A percentile compares a stretch with the other conserved stretches of the same genome.
Conservation (phyloP, 306 rosid species). For the Ochetophila trinervis region DNA sequence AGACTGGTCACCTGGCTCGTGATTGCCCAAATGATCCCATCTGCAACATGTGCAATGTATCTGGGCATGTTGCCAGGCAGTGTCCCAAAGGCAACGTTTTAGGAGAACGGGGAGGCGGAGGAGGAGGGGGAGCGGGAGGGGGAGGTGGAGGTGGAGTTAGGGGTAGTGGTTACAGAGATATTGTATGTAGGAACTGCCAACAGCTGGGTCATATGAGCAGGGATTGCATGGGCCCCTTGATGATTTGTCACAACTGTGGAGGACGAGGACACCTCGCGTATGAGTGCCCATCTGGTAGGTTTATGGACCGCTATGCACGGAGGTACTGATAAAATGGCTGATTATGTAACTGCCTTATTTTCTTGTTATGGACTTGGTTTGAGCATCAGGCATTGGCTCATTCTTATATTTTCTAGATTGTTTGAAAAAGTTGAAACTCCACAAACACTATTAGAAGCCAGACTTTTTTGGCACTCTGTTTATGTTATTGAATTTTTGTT, state of each 20-base stretch:
- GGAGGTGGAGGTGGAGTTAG: conserved; percentile 35
- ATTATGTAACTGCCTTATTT: conserved; percentile 2
- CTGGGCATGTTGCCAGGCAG: conserved; percentile 90
- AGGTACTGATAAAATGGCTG: conserved; percentile 59
- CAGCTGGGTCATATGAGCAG: conserved; percentile 95
- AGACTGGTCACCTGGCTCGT: conserved; percentile 96
- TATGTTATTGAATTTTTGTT: background rate
- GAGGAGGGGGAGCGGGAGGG: conserved; percentile 34
- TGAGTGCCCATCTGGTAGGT: conserved; percentile 95
- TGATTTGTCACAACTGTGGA: conserved; percentile 96
- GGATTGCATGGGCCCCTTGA: conserved; percentile 95
- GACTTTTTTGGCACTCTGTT: conserved; percentile 12
- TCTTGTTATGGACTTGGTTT: conserved; percentile 17
- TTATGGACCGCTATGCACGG: conserved; percentile 86
- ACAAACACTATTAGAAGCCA: conserved; percentile 22
- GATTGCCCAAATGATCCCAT: conserved; percentile 94
- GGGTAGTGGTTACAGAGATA: conserved; percentile 53
- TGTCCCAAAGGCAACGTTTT: conserved; percentile 68
- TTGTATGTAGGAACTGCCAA: conserved; percentile 89
- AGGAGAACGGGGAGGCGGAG: conserved; percentile 52
- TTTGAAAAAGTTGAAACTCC: conserved; percentile 8
- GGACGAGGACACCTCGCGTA: conserved; percentile 96
- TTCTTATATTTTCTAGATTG: conserved; percentile 13
- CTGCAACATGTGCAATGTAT: conserved; percentile 90
- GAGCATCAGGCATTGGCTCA: conserved; percentile 10